Conservation (phyloP, 2,329 filamentous ascomycete species). For the Aspergillus texensis region DNA sequence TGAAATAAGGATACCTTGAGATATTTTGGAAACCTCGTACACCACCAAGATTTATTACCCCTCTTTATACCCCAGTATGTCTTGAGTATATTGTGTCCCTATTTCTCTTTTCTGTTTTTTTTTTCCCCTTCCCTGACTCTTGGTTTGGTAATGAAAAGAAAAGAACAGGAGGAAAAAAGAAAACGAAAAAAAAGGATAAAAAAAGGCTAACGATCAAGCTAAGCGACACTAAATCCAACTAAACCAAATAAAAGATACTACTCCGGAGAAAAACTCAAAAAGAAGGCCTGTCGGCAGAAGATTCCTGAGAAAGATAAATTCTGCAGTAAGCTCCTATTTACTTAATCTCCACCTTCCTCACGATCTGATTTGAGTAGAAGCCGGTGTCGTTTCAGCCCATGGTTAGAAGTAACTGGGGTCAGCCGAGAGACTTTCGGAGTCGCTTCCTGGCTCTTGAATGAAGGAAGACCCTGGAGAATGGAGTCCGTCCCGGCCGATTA, state of each 20-base stretch:
- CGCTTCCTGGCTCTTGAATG: constrained; percentile 26
- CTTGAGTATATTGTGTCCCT: no score
- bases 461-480: constrained; percentile 28
- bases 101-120: no score
- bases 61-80: not conserved
- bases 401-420: constrained; percentile 26
- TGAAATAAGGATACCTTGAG: not conserved
- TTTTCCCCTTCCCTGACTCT: not conserved
- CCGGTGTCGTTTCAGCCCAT: constrained; percentile 24
- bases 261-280: constrained; percentile 8
- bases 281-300: constrained; percentile 25
- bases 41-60: not conserved
- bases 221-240: constrained; percentile 5
- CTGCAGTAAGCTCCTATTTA: constrained; percentile 21
- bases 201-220: not conserved
- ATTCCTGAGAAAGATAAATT: constrained; percentile 28
- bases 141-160: not conserved
- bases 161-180: not conserved
- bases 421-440: constrained; percentile 28
- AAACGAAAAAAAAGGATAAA: not conserved
- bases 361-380: constrained; percentile 22
- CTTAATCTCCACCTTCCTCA: constrained; percentile 13
- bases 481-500: constrained; percentile 1
- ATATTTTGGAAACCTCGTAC: not conserved
- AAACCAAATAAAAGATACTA: constrained; percentile 1